A percentile compares a stretch with the other conserved stretches of the same genome.
Evolutionary conservation across 2,329 filamentous ascomycete genomes (phyloP).

Genomic region (Waltergamsia citrina): DNA sequence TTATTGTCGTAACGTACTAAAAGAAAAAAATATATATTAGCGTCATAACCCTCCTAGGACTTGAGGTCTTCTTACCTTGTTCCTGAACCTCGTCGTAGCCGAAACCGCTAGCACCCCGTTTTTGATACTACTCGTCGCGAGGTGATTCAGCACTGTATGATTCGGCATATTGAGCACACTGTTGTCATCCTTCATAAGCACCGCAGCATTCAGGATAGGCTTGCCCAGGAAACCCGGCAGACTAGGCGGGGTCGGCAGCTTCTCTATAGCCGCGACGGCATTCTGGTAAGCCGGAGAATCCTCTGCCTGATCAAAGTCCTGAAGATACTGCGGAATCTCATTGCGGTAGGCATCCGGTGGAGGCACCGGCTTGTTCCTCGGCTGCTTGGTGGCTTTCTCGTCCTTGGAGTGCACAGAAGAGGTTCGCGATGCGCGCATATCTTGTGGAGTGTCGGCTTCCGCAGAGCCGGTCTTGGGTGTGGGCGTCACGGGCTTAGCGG

Average conservation of each 20-base stretch:
- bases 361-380: slow-evolving; percentile 44
- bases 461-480: slow-evolving; percentile 12
- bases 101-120: slow-evolving; percentile 92
- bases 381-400: slow-evolving; percentile 20
- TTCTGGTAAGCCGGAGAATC: slow-evolving; percentile 66
- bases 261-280: slow-evolving; percentile 65
- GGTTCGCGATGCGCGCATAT: slow-evolving; percentile 8
- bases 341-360: slow-evolving; percentile 55
- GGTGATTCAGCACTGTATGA: slow-evolving; percentile 90
- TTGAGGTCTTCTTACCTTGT: slow-evolving; percentile 54
- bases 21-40: background rate
- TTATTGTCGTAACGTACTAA: slow-evolving; percentile 93
- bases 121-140: slow-evolving; percentile 97
- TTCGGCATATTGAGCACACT: slow-evolving; percentile 96
- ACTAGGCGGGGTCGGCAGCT: slow-evolving; percentile 72
- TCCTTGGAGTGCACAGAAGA: slow-evolving; percentile 1
- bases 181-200: slow-evolving; percentile 94
- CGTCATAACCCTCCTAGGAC: background rate
- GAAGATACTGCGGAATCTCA: slow-evolving; percentile 73
- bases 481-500: slow-evolving; percentile 10
- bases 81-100: slow-evolving; percentile 93
- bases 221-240: slow-evolving; percentile 88
- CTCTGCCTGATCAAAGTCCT: slow-evolving; percentile 79
- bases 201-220: slow-evolving; percentile 85
- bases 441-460: slow-evolving; percentile 14